These are phyloP conservation scores for Daldinia sp. DNA, from an alignment of 2,329 filamentous ascomycete species.

Conservation along the genomic window DNA sequence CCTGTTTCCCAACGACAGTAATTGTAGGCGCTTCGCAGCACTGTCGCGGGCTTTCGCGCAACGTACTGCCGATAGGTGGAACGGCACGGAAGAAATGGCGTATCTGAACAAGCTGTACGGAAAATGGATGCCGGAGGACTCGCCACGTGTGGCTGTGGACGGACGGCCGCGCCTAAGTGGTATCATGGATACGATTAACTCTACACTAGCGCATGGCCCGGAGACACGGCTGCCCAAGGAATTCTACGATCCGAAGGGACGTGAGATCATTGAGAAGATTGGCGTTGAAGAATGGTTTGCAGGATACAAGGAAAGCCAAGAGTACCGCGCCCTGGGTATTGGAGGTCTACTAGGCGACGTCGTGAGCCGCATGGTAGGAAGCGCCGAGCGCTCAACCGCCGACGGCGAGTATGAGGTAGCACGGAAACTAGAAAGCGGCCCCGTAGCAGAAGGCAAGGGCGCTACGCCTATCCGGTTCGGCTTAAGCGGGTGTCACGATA, in stretches of 20 bases:
- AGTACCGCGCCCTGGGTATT: conserved; percentile 91
- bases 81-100: conserved; percentile 79
- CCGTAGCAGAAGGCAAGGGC: conserved; percentile 48
- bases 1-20: conserved; percentile 79
- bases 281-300: conserved; percentile 91
- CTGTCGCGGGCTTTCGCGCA: conserved; percentile 76
- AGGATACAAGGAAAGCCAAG: conserved; percentile 82
- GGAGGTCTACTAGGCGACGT: conserved; percentile 86
- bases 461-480: conserved; percentile 71
- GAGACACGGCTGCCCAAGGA: conserved; percentile 80
- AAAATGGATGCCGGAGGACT: conserved; percentile 83
- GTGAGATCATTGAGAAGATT: conserved; percentile 75
- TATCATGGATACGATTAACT: conserved; percentile 93
- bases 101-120: conserved; percentile 80
- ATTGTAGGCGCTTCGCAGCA: conserved; percentile 75
- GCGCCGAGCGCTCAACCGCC: conserved; percentile 65
- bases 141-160: conserved; percentile 79
- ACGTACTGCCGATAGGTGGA: conserved; percentile 76
- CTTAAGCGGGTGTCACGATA: conserved; percentile 90
- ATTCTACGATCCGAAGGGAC: conserved; percentile 83
- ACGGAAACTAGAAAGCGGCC: conserved; percentile 37
- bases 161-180: conserved; percentile 84
- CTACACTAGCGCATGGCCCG: conserved; percentile 83
- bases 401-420: conserved; percentile 62
- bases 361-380: conserved; percentile 75